Conservation (phyloP, 1,284 basidiomycete species). For the Rhizoctonia solani region DNA sequence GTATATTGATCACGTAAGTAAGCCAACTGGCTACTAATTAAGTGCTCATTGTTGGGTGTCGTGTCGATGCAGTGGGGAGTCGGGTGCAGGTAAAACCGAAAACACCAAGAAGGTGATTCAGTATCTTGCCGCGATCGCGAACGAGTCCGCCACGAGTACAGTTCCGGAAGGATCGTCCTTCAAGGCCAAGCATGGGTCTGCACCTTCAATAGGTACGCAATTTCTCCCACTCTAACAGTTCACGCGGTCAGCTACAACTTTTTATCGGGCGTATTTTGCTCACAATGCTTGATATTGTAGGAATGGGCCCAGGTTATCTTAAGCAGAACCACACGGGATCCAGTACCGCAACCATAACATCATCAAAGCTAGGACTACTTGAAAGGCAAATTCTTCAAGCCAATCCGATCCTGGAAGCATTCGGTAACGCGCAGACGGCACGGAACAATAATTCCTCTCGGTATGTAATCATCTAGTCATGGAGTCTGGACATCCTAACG, state of each 20-base stretch:
- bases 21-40: not conserved
- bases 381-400: slow-evolving; percentile 98
- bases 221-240: not conserved
- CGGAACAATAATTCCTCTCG: slow-evolving; percentile 99
- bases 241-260: not conserved
- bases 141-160: slow-evolving; percentile 63
- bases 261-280: not conserved
- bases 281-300: not conserved
- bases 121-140: slow-evolving; percentile 96
- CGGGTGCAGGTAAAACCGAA: slow-evolving; percentile 98
- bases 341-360: slow-evolving; percentile 55
- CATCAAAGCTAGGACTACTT: slow-evolving; percentile 80
- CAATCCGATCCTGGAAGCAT: slow-evolving; percentile 97
- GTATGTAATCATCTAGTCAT: slow-evolving; percentile 51
- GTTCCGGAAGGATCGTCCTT: slow-evolving; percentile 64
- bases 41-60: not conserved
- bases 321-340: slow-evolving; percentile 34
- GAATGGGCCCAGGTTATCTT: slow-evolving; percentile 16
- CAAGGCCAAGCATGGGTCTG: slow-evolving; percentile 42
- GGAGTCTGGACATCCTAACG: slow-evolving; percentile 31
- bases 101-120: slow-evolving; percentile 99
- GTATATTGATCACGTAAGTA: slow-evolving; percentile 93
- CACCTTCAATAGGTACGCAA: slow-evolving; percentile 17
- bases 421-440: slow-evolving; percentile 98
- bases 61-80: slow-evolving; percentile 86